Conservation (phyloP, 805 yeast species). For the Candida adriatica region DNA sequence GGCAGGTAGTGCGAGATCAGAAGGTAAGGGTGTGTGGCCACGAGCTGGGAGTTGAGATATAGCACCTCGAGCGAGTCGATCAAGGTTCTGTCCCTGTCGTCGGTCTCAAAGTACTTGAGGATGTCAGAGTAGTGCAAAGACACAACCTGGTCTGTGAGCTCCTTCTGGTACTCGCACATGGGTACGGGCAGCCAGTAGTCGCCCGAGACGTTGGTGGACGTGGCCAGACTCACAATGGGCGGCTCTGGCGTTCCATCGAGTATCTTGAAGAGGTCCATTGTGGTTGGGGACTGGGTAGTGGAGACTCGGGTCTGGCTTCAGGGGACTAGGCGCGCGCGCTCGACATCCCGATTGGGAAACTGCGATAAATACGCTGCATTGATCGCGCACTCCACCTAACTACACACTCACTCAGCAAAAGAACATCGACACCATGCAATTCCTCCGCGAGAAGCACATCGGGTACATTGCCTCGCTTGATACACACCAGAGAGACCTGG, state of each 20-base stretch:
- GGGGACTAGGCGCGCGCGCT: too few species aligned
- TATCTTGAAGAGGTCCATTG: conserved; percentile 65
- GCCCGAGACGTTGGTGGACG: conserved; percentile 29
- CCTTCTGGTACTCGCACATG: conserved; percentile 79
- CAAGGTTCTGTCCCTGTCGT: conserved; percentile 46
- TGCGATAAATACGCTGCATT: too few species aligned
- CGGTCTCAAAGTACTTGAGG: conserved; percentile 69
- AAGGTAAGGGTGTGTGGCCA: conserved; percentile 84
- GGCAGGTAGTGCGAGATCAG: conserved; percentile 84
- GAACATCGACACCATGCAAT: too few species aligned
- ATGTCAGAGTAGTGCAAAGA: conserved; percentile 89
- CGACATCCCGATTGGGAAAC: too few species aligned
- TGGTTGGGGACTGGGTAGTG: too few species aligned
- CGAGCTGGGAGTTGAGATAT: conserved; percentile 67
- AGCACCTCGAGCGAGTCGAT: conserved; percentile 73
- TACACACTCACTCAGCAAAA: too few species aligned
- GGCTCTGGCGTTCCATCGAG: conserved; percentile 85
- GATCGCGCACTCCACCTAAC: too few species aligned
- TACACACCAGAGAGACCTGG: conserved; percentile 49
- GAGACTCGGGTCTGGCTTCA: too few species aligned
- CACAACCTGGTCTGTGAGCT: conserved; percentile 84
- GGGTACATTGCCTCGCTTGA: conserved; percentile 50
- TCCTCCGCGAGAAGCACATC: conserved; percentile 45
- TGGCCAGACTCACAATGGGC: conserved; percentile 42
- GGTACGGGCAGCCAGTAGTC: conserved; percentile 80